These are phyloP conservation scores for Amoebophrya sp. DNA, from an alignment of 169 alveolate species.

Conservation along the genomic window DNA sequence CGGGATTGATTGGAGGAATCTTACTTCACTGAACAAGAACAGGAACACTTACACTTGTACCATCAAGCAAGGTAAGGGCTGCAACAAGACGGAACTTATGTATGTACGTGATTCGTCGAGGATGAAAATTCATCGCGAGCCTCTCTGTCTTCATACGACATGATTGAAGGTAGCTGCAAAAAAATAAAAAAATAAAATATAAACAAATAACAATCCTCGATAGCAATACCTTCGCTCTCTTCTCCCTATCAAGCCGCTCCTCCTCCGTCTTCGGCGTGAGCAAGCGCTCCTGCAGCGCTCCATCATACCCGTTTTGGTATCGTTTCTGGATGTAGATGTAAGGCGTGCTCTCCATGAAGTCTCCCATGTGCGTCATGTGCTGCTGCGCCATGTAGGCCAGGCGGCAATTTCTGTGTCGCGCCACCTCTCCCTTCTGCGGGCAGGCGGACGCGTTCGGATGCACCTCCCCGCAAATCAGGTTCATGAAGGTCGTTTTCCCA, in stretches of 20 bases:
- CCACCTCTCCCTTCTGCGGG: neutral
- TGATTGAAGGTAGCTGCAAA: too few species aligned
- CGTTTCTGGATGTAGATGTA: neutral
- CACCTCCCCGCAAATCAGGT: neutral
- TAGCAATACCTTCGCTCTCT: neutral
- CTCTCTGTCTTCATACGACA: too few species aligned
- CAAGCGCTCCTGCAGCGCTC: neutral
- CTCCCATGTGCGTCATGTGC: neutral
- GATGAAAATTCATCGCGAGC: too few species aligned
- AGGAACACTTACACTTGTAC: too few species aligned
- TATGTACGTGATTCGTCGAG: too few species aligned
- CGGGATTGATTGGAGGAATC: too few species aligned
- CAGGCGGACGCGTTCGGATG: neutral
- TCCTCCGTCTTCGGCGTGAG: neutral
- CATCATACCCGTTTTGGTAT: neutral
- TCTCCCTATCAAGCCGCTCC: neutral
- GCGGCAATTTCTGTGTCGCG: neutral
- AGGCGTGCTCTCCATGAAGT: neutral
- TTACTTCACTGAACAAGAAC: too few species aligned
- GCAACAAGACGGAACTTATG: too few species aligned
- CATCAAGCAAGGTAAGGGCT: too few species aligned
- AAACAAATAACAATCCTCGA: too few species aligned
- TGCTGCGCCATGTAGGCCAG: conserved; percentile 7
- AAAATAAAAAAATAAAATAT: too few species aligned
- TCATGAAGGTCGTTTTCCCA: neutral